Base-by-base conservation (phyloP, 2,329 filamentous ascomycete genomes). In the Nothopassalora personata region DNA sequence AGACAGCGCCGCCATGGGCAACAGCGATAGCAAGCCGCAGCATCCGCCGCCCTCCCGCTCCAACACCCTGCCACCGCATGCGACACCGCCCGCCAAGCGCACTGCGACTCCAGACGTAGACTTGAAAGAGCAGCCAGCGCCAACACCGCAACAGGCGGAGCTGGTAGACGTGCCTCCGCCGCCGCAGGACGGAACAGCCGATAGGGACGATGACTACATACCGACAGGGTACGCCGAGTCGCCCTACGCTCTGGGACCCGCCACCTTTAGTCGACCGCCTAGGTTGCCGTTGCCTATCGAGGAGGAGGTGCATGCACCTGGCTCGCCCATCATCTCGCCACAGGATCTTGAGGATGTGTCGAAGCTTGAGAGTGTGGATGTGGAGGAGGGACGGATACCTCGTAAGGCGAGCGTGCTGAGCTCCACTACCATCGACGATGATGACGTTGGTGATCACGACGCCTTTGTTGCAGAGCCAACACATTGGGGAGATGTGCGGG, bases 211-310 rank as follows among this genome's bases (percentile, higher is more conserved):
- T 28, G 56, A 66, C 51, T 66, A 58, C 65, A 65, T 60, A 53
- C 63, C 62, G 54, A 63, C 57, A 52, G 66, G 65, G 49, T 61
- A 67, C 60, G 57, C 61, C 27, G 67, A 63, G 19, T 66, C 70
- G 27, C 59, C 66, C n/a, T 77, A 76, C 63, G 73, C 62, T 63
- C 72, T 66, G 61, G 74, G 65, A 61, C 71, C 67, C 23, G 70
- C 74, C 67, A 72, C 82, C 74, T 79, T 78, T 76, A 75, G 81
- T 59, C 83, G 88, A n/a, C 93, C 93, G 49, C 93, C 93, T 53
- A 88, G 93, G 61, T 80, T 97, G 69, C 93, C 93, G 59, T 83
- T 97, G 60, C 92, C 93, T 56, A 97, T 97, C 68, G 91, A 95
- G 68, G 90, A 97, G 78, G 91, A 96, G 72, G 83, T 89, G 13